Base-by-base conservation (phyloP, 768 basidiomycete genomes). In the Cystofilobasidium bisporidii region DNA sequence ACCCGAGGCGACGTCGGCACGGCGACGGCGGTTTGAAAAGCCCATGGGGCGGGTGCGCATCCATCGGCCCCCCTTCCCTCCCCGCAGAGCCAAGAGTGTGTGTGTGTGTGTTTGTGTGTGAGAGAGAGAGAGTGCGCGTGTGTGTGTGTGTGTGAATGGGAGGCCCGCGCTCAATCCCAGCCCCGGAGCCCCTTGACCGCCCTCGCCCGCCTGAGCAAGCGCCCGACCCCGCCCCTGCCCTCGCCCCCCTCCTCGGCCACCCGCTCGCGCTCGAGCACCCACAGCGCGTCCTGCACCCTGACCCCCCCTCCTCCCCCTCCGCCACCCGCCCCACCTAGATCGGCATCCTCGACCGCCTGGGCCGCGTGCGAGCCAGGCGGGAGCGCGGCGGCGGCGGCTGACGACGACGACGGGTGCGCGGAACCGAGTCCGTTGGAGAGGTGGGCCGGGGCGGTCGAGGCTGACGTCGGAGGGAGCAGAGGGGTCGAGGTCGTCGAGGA, bases 211-310 rank as follows among this genome's bases (percentile, higher is more conserved):
- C 40, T 33, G 10, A 71, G 61, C 33, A 60, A 38, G 41, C 47
- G 57, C 32, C 62, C 48, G 30, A 63, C 62, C 26, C 62, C 58
- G 8, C 62, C 61, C 40, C 61, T 26, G 22, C 22, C 40, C 36
- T 59, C 62, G 14, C 67, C 67, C 15, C 61, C 62, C 20, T n/a
- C n/a, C n/a, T 63, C 67, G 33, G 56, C 62, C 33, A 53, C 58
- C 30, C 63, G 48, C 56, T 67, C 56, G 22, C 84, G 86, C 75
- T 88, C 87, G 64, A 93, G 80, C 15, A 89, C 89, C 76, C 91
- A 92, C 81, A 92, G 81, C 2, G 88, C 86, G 77, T 93, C 91
- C 43, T 85, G 79, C 78, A 90, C 79, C 3, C 86, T 89, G 61
- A 92, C 79, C n/a, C 32, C 64, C 64, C 38, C 79, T 72, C 12